phyloP scores from a whole-genome alignment of 768 basidiomycete genomes.

The Pulveroboletus sp. region DNA sequence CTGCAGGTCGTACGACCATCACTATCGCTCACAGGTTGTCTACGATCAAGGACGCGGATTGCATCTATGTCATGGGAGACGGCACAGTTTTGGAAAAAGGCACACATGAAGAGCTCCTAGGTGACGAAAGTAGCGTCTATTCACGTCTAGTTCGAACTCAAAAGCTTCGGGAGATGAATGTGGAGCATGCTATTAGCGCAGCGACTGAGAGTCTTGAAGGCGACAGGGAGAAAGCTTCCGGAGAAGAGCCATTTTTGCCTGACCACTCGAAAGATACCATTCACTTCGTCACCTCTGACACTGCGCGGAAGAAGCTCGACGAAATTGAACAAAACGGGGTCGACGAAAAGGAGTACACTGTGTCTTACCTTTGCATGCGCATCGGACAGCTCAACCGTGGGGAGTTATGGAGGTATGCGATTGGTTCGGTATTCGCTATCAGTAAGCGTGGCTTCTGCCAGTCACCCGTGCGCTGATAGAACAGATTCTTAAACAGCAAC shows the following conservation, averaged over 20 bases:
- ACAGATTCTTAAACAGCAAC: conserved; percentile 24
- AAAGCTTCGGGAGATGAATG: conserved; percentile 64
- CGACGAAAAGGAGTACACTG: conserved; percentile 37
- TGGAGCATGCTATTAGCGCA: conserved; percentile 25
- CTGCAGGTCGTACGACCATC: conserved; percentile 74
- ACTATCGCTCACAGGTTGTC: conserved; percentile 79
- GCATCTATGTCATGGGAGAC: conserved; percentile 88
- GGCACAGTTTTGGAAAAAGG: conserved; percentile 81
- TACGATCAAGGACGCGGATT: conserved; percentile 82
- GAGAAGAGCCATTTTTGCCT: conserved; percentile 64
- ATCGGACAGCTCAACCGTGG: conserved; percentile 64
- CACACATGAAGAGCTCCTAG: conserved; percentile 68
- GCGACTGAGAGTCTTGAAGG: conserved; percentile 28
- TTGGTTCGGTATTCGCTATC: conserved; percentile 56
- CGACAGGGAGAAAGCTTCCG: conserved; percentile 57
- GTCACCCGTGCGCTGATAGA: background rate
- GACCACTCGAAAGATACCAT: conserved; percentile 34
- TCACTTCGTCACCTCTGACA: conserved; percentile 67
- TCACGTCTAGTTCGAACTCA: conserved; percentile 75
- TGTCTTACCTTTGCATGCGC: conserved; percentile 66
- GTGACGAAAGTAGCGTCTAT: conserved; percentile 64
- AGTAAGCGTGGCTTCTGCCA: conserved; percentile 20
- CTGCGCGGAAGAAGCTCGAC: conserved; percentile 49
- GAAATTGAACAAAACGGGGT: conserved; percentile 29
- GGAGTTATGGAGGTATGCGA: conserved; percentile 54